phyloP scores from a whole-genome alignment of 441 rosid genomes.

The Syzygium syzygioides region DNA sequence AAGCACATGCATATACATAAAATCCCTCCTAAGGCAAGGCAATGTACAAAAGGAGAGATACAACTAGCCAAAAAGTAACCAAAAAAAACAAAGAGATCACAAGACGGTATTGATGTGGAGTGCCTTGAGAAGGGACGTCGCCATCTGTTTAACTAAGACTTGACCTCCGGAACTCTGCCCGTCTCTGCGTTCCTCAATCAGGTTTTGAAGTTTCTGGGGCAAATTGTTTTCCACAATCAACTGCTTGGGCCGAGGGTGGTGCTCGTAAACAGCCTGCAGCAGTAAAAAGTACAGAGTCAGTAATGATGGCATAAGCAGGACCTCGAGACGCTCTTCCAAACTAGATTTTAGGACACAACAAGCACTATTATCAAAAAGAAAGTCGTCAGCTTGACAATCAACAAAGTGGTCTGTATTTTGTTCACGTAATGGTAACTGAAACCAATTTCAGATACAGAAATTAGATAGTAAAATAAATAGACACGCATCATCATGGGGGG shows the following conservation, averaged over 20 bases:
- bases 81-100: conserved; percentile 12
- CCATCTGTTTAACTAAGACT: conserved; percentile 97
- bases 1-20: not conserved
- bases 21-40: not conserved
- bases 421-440: not conserved
- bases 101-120: conserved; percentile 63
- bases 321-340: not conserved
- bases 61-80: not conserved
- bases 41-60: not conserved
- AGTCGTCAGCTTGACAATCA: not conserved
- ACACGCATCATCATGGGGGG: not conserved
- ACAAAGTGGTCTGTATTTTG: not conserved
- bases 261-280: conserved; percentile 92
- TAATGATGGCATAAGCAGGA: not conserved
- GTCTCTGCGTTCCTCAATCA: conserved; percentile 93
- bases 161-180: conserved; percentile 97
- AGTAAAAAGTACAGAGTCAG: not conserved
- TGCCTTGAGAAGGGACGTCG: conserved; percentile 85
- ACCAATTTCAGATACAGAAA: not conserved
- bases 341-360: not conserved
- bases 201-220: conserved; percentile 76
- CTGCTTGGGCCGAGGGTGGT: conserved; percentile 96
- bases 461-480: not conserved
- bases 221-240: conserved; percentile 93
- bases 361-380: not conserved